Base-by-base conservation (phyloP, 345 rosid species). In the Lagerstroemia speciosa region DNA sequence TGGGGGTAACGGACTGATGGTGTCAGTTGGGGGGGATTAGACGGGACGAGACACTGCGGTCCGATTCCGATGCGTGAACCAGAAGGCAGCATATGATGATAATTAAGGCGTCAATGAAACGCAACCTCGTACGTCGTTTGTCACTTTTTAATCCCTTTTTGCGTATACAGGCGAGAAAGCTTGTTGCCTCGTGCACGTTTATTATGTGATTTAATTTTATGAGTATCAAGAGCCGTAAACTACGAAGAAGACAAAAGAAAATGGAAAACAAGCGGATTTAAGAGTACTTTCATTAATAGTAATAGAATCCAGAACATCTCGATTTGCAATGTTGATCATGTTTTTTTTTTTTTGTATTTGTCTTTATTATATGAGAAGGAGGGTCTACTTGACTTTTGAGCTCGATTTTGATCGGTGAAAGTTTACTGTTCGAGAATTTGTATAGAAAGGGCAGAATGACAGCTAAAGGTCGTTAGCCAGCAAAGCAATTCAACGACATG, bases 71-170 rank as follows among this genome's bases (percentile, higher is more conserved):
- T n/a, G 57, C 57, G 57, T 52, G 57, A 52, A 52, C 22, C 22
- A 52, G 22, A 63, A 63, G 66, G 27, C 66, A 33, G 26, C 41
- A 34, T 8, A 62, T 30, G 26, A 63, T 63, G n/a, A n/a, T n/a
- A n/a, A n/a, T n/a, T 32, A 61, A 61, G 40, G 65, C 65, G 31
- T 62, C 38, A 11, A 20, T 62, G 40, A 62, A 29, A 62, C 65
- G 65, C 65, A 62, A 62, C 37, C 15, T 38, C 34, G 38, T n/a
- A 11, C 38, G 65, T 62, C 65, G 65, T 52, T 52, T 52, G 20
- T 17, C 26, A 3, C 57, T 11, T 27, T 17, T 52, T 17, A 45
- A 11, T 5, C 19, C 57, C 57, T 1, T 1, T 5, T 62, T 62
- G 34, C 65, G 65, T 62, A n/a, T n/a, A 45, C 9, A 8, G 26